Evolutionary conservation across 2,329 filamentous ascomycete genomes (phyloP), one percentile per base, ranked within the genome.

Genomic region (Aschersonia sp.): DNA sequence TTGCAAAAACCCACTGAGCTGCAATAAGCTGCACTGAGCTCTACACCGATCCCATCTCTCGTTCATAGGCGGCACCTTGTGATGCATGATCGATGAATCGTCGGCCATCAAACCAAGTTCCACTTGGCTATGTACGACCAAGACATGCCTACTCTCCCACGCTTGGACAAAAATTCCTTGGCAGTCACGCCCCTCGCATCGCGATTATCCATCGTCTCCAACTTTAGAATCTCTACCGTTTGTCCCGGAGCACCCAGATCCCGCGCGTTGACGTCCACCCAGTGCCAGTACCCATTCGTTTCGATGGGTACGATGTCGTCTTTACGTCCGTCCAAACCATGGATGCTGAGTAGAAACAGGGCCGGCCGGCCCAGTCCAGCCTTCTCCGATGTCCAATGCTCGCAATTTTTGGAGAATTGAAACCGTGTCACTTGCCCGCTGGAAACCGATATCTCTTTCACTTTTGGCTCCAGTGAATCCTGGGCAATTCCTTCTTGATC

Each of bases 221-320:
- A 68, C 22, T 77, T 76, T 49, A 76, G 76, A 32, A 92, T 63
- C 53, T 72, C 73, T 5, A 90, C 66, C 47, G 73, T 77, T 63
- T 88, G 78, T 0, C 86, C 86, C 0, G 80, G 76, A 0, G 69
- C 70, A 1, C 87, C 87, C 22, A 94, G 66, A 49, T 81, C 74
- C 32, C 69, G 63, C 1, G 78, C 72, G 30, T 73, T 68, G 4
- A 95, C 74, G 63, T 95, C 90, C 2, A 79, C 65, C 79, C 86
- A 94, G 77, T 84, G 94, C 65, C 82, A 80, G 58, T 76, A 83
- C 11, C 84, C 85, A 50, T 90, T 84, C n/a, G 77, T 83, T 45
- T 85, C 76, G 47, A 95, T 77, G 0, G 84, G 77, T 1, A 90
- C 65, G 47, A 77, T 72, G 42, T 88, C 79, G 8, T 83, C 75